A percentile compares a stretch with the other conserved stretches of the same genome.
Conservation (phyloP, 441 rosid species). For the Bocquillonia castaneifolia region DNA sequence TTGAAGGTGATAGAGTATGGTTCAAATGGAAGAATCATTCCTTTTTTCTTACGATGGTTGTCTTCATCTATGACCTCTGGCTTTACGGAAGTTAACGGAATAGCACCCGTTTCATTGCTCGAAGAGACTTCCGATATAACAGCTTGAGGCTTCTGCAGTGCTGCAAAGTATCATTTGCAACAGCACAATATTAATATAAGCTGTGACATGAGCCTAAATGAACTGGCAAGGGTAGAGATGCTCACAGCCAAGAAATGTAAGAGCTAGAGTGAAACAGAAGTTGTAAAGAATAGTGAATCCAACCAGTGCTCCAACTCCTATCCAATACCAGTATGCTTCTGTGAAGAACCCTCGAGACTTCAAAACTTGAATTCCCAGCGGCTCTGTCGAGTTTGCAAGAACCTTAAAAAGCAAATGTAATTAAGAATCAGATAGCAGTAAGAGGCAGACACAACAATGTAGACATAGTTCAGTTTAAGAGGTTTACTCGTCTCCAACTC, state of each 20-base stretch:
- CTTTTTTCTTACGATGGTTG: constrained; percentile 36
- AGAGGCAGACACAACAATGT: background rate
- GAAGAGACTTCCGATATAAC: constrained; percentile 37
- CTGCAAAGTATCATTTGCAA: constrained; percentile 31
- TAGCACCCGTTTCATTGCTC: background rate
- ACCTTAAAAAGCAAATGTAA: constrained; percentile 20
- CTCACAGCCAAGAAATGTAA: constrained; percentile 56
- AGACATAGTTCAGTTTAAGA: constrained; percentile 12
- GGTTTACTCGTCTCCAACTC: constrained; percentile 60
- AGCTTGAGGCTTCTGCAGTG: constrained; percentile 55
- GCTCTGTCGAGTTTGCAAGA: constrained; percentile 30
- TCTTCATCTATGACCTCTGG: background rate
- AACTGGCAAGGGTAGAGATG: background rate
- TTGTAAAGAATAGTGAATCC: constrained; percentile 57
- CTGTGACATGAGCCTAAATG: background rate
- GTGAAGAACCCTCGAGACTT: constrained; percentile 53
- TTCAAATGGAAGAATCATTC: constrained; percentile 85
- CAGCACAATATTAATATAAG: background rate
- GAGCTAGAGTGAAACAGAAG: constrained; percentile 47
- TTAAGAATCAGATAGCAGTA: background rate
- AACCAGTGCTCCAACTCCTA: constrained; percentile 53
- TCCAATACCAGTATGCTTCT: constrained; percentile 66
- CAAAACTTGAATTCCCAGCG: constrained; percentile 50
- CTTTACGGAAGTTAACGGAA: background rate
- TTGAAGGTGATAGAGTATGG: constrained; percentile 62